These are phyloP conservation scores for Fusarium pseudonygamai DNA, from an alignment of 2,329 filamentous ascomycete genomes.

Conservation along the genomic window DNA sequence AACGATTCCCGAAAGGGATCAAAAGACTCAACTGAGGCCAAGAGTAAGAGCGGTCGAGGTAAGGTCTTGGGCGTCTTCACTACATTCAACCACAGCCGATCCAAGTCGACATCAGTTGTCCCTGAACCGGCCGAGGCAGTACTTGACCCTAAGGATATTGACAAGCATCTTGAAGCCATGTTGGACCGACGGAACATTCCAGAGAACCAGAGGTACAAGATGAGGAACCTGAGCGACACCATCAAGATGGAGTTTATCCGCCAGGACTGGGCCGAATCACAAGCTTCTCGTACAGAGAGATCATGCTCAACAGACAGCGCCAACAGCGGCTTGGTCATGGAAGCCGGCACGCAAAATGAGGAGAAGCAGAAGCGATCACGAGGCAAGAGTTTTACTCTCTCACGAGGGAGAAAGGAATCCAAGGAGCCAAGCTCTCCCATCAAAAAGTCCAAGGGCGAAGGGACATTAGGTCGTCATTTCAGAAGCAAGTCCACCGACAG, in stretches of 20 bases:
- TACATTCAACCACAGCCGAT: slow-evolving; percentile 50
- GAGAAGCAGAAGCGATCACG: slow-evolving; percentile 61
- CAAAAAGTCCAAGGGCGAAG: slow-evolving; percentile 79
- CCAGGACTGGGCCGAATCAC: slow-evolving; percentile 81
- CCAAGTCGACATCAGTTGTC: slow-evolving; percentile 47
- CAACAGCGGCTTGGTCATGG: slow-evolving; percentile 49
- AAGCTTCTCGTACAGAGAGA: slow-evolving; percentile 58
- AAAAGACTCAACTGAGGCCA: slow-evolving; percentile 42
- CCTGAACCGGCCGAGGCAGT: slow-evolving; percentile 56
- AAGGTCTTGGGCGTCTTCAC: slow-evolving; percentile 53
- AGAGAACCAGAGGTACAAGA: slow-evolving; percentile 92
- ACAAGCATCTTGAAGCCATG: slow-evolving; percentile 68
- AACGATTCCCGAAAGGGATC: slow-evolving; percentile 40
- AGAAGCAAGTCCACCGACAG: slow-evolving; percentile 79
- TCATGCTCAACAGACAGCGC: slow-evolving; percentile 57
- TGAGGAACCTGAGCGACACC: slow-evolving; percentile 86
- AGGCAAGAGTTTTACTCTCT: slow-evolving; percentile 76
- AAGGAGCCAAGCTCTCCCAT: slow-evolving; percentile 71
- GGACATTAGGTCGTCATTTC: slow-evolving; percentile 69
- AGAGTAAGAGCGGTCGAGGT: slow-evolving; percentile 53
- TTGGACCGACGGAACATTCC: slow-evolving; percentile 92
- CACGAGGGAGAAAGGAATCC: slow-evolving; percentile 70
- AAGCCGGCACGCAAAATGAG: slow-evolving; percentile 53
- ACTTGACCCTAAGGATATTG: slow-evolving; percentile 65
- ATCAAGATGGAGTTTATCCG: slow-evolving; percentile 97